Evolutionary conservation across 441 rosid genomes (phyloP).

Genomic region (Kokia cookei): DNA sequence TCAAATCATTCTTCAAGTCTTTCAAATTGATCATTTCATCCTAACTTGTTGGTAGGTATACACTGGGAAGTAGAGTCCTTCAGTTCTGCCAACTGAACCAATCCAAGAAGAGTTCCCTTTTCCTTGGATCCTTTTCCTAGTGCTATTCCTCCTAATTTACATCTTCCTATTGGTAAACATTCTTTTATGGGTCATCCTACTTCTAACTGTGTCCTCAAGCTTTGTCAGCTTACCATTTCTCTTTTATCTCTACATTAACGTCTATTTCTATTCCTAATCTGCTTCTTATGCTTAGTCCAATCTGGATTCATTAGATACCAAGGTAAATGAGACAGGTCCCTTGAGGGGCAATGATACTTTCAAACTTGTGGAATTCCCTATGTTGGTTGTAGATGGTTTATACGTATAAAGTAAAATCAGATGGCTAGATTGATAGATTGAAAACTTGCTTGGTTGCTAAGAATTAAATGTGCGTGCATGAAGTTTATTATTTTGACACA

Average conservation of each 20-base stretch:
- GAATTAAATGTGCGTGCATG: neutral
- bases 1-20: neutral
- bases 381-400: neutral
- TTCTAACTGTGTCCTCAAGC: neutral
- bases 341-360: neutral
- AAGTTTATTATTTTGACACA: neutral
- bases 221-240: neutral
- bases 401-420: neutral
- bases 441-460: neutral
- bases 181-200: neutral
- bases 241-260: neutral
- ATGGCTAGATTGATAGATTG: neutral
- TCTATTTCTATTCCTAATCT: neutral
- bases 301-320: neutral
- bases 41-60: neutral
- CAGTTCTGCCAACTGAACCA: neutral
- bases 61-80: neutral
- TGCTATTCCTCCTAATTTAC: neutral
- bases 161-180: neutral
- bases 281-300: neutral
- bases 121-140: neutral
- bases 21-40: neutral
- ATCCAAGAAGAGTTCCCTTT: neutral
- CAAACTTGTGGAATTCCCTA: neutral
- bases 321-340: neutral